These are phyloP conservation scores for Grosmannia clavigera DNA, from an alignment of 2,329 filamentous ascomycete species.

Conservation along the genomic window DNA sequence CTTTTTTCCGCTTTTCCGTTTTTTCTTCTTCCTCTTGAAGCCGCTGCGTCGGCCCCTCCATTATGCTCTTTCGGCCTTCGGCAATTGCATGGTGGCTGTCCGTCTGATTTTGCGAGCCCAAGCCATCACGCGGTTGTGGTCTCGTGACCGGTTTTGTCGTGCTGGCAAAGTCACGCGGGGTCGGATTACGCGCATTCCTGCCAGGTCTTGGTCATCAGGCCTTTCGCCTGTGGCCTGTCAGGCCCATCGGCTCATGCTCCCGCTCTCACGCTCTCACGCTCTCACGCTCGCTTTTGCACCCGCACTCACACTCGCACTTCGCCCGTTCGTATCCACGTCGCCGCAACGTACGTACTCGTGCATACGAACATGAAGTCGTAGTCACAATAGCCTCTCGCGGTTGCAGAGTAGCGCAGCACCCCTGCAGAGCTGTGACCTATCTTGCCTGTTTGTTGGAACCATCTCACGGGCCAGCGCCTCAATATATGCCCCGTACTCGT, in stretches of 20 bases:
- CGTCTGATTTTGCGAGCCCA: background rate
- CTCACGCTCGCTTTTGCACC: no score
- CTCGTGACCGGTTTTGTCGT: background rate
- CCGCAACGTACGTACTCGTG: background rate
- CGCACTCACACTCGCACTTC: no score
- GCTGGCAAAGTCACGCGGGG: slow-evolving; percentile 7
- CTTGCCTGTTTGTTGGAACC: background rate
- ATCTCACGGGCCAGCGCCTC: background rate
- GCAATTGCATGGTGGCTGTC: background rate
- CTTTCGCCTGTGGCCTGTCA: background rate
- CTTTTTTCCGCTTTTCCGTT: background rate
- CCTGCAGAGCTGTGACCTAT: background rate
- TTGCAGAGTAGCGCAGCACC: background rate
- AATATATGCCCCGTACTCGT: background rate
- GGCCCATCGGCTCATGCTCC: no score
- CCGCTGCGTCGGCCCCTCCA: background rate
- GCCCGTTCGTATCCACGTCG: background rate
- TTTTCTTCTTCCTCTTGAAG: background rate
- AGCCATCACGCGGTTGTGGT: no score
- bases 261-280: no score
- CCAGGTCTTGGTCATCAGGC: slow-evolving; percentile 3
- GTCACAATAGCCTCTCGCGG: background rate
- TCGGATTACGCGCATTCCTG: slow-evolving; percentile 1
- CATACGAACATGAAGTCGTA: background rate
- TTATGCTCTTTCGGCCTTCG: background rate